Conservation (phyloP, 164 flowering plant genomes). For the Magnolia changhungtana region DNA sequence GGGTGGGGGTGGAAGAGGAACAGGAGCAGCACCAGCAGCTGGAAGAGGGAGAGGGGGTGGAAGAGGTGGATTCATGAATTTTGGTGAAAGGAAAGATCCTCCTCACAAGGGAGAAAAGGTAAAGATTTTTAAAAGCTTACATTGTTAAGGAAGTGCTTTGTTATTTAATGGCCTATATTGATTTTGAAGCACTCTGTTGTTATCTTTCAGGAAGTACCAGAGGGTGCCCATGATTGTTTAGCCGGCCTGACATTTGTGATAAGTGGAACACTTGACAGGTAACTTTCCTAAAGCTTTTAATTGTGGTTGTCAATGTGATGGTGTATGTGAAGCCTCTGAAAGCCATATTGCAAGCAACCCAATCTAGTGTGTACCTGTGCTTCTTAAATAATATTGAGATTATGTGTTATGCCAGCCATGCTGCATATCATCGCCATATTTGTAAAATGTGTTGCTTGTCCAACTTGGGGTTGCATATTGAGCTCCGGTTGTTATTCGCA, state of each 20-base stretch:
- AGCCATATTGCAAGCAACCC: background rate
- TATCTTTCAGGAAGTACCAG: slow-evolving; percentile 81
- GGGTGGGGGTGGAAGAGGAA: slow-evolving; percentile 34
- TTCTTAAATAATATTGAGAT: background rate
- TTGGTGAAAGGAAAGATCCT: slow-evolving; percentile 96
- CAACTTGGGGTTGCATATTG: background rate
- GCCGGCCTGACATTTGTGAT: slow-evolving; percentile 90
- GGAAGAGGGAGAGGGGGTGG: slow-evolving; percentile 84
- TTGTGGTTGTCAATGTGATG: background rate
- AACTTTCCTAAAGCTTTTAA: slow-evolving; percentile 4
- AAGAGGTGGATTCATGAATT: slow-evolving; percentile 89
- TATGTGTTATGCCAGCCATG: background rate
- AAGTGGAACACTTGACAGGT: slow-evolving; percentile 99
- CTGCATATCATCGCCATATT: background rate
- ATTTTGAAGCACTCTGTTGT: slow-evolving; percentile 9
- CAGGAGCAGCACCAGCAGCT: slow-evolving; percentile 25
- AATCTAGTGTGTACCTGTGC: background rate
- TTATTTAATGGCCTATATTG: slow-evolving; percentile 1
- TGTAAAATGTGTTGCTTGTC: background rate
- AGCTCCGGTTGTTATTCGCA: slow-evolving; percentile 25
- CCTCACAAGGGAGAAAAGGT: slow-evolving; percentile 99
- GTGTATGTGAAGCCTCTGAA: background rate
- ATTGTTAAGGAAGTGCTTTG: background rate
- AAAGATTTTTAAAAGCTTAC: background rate
- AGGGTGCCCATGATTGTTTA: slow-evolving; percentile 83